Base-by-base conservation (phyloP, 768 basidiomycete species). In the Pholiota microspora region DNA sequence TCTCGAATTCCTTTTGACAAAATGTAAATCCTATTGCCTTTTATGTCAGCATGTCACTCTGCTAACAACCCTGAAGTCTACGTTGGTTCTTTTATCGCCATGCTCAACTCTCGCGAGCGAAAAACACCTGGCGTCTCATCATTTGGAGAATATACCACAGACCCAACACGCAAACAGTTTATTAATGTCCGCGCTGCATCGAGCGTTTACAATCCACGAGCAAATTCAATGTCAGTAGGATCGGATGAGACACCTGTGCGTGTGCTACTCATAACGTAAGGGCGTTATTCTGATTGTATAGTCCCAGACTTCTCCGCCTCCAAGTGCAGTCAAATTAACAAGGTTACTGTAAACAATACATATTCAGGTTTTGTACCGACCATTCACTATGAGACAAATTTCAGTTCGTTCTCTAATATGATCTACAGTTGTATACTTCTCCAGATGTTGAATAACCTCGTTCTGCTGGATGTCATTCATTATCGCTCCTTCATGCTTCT, bases 11-110 rank as follows among this genome's bases (percentile, higher is more conserved):
- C 54, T 60, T 4, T 36, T 57, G 31, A 60, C 59, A 3, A 54
- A 60, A 45, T 31, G 59, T 60, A 42, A 25, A 53, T 29, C 46
- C 18, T 21, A 13, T 2, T 21, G 4, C 2, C 4, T 16, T 13
- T 27, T n/a, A 16, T 10, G 16, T 1, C 13, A 1, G 34, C 32
- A 5, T 9, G 6, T 4, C 10, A 2, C 8, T 18, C 10, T 32
- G 12, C 7, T 28, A 38, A 10, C 36, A 18, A 21, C 35, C 15
- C 8, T 25, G 2, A 53, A 81, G 79, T 81, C 7, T 80, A 80
- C 51, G 70, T 76, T 29, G 74, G 72, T n/a, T 80, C 78, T 0
- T 81, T 75, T 61, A 59, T 77, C 12, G 69, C 73, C 2, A 72
- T 77, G 73, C 68, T 79, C 27, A 78, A 79, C 54, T 70, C 77